Evolutionary conservation across 352 stramenopile species (phyloP).

Genomic region (Elongisporangium prolatum): DNA sequence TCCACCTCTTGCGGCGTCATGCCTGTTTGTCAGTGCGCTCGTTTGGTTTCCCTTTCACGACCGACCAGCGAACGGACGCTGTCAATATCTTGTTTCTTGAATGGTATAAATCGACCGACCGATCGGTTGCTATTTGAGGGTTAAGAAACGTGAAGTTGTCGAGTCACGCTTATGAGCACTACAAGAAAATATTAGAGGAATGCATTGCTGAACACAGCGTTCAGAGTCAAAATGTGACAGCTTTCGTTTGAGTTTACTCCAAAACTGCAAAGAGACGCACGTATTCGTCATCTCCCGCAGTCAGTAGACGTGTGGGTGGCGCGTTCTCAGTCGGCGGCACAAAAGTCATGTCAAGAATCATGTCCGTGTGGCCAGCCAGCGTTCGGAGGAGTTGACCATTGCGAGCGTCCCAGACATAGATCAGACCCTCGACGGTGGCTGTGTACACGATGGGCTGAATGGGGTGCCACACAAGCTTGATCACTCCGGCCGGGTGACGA

Average conservation of each 20-base stretch:
- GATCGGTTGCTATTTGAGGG: constrained; percentile 32
- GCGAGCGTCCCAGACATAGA: constrained; percentile 91
- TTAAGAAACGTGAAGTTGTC: no score
- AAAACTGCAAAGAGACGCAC: constrained; percentile 63
- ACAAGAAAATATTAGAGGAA: no score
- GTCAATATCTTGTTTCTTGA: background rate
- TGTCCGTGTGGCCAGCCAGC: constrained; percentile 87
- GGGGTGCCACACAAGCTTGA: constrained; percentile 90
- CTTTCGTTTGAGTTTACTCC: background rate
- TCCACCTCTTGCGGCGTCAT: constrained; percentile 65
- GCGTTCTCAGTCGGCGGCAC: constrained; percentile 37
- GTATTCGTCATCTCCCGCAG: constrained; percentile 76
- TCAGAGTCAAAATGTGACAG: background rate
- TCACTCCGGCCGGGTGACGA: constrained; percentile 84
- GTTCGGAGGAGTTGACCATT: constrained; percentile 72
- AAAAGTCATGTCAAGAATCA: constrained; percentile 90
- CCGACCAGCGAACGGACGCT: background rate
- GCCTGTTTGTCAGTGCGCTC: constrained; percentile 1
- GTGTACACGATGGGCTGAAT: constrained; percentile 84
- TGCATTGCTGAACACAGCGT: no score
- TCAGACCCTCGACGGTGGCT: constrained; percentile 80
- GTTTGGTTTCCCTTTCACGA: background rate
- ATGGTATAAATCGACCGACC: background rate
- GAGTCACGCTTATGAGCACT: no score
- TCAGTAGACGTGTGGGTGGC: constrained; percentile 57